Base-by-base conservation (phyloP, 257 asterid species). In the Nicotiana tomentosiformis region DNA sequence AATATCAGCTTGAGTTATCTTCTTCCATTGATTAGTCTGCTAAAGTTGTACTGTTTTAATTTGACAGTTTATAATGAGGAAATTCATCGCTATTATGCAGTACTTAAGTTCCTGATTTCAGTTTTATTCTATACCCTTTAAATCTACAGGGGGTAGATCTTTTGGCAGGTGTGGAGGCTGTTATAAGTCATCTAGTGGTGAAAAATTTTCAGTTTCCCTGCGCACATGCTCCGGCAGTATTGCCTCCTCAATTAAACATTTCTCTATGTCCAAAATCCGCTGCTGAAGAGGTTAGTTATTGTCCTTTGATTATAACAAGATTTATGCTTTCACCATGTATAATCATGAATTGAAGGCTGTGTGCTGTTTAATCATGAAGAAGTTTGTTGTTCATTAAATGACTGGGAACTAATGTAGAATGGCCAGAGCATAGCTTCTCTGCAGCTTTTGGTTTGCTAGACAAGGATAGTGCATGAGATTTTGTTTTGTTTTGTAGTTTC, bases 121-220 rank as follows among this genome's bases (percentile, higher is more conserved):
- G 66, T 76, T 72, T 62, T 81, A 68, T 77, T 77, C 49, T 65
- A 70, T 83, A 61, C 43, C 66, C 67, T 81, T 43, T 17, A 46
- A 72, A 11, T 26, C 20, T 80, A 82, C 86, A 95, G 99, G 98
- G 99, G 62, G 82, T 95, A 35, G 99, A 93, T 91, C 84, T 87
- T 83, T 91, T 95, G 90, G 98, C 97, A 15, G 98, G 99, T 55
- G 94, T 95, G 66, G 99, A 95, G 87, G 99, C 97, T 20, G 94
- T 95, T 81, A 93, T 95, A 85, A 95, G 99, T 87, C 98, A 93
- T 86, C 83, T 91, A 66, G 97, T 95, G 62, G 99, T 95, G 87
- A 87, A 91, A 88, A 88, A 90, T 78, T 93, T 90, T 17, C 83
- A 89, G 77, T 92, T 95, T 83, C 99, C 99, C 64, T 95, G 97